Conservation (phyloP, 1,284 basidiomycete genomes). For the Marasmius tenuissimus region DNA sequence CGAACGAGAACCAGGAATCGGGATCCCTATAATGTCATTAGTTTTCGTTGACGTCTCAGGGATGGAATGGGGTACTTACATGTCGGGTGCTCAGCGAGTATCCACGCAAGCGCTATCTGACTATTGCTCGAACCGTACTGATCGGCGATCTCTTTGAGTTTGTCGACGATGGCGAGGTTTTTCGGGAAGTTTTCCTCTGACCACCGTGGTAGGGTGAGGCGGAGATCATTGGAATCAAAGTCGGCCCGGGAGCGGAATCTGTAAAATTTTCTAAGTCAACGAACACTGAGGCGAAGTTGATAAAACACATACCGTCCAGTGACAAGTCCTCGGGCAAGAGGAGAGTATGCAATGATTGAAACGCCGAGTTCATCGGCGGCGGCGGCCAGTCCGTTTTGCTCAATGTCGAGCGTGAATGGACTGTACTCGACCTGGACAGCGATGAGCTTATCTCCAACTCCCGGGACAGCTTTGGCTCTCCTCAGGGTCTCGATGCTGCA, state of each 20-base stretch:
- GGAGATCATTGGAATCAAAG: slow-evolving; percentile 20
- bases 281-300: neutral
- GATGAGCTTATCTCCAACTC: slow-evolving; percentile 33
- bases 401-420: slow-evolving; percentile 36
- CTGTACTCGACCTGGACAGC: slow-evolving; percentile 46
- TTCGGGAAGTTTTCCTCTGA: slow-evolving; percentile 44
- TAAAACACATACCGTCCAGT: slow-evolving; percentile 19
- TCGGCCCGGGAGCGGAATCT: slow-evolving; percentile 23
- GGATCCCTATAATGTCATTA: slow-evolving; percentile 12
- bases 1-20: slow-evolving; percentile 26
- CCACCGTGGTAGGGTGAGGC: slow-evolving; percentile 23
- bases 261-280: neutral
- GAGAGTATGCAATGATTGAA: slow-evolving; percentile 23
- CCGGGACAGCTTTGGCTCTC: slow-evolving; percentile 33
- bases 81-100: slow-evolving; percentile 31
- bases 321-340: slow-evolving; percentile 22
- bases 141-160: slow-evolving; percentile 27
- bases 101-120: slow-evolving; percentile 53
- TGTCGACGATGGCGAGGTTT: slow-evolving; percentile 38
- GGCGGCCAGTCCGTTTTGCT: slow-evolving; percentile 31
- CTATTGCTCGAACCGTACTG: slow-evolving; percentile 37
- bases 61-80: slow-evolving; percentile 4
- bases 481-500: slow-evolving; percentile 41
- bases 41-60: too few species aligned
- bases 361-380: slow-evolving; percentile 20